Base-by-base conservation (phyloP, 2,329 filamentous ascomycete species). In the Nemania sp. region DNA sequence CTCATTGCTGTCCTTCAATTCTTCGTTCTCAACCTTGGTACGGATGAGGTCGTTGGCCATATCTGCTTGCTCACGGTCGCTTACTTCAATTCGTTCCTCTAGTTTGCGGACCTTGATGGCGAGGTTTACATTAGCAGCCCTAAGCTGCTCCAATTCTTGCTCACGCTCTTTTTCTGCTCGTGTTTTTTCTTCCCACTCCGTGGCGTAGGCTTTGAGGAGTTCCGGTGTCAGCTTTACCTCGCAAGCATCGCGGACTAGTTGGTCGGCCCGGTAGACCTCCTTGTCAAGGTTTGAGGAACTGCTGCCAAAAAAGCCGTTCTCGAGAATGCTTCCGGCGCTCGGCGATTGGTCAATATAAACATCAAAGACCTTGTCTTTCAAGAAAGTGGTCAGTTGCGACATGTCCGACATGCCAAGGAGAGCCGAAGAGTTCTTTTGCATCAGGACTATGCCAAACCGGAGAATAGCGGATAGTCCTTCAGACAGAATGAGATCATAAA, bases 251-350 rank as follows among this genome's bases (percentile, higher is more conserved):
- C 90, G 90, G 13, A 99, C 91, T 62, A 99, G 86, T 69, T 95
- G 87, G 74, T 99, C 95, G 15, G 95, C 95, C 51, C 93, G 88
- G 74, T 99, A 99, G 6, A 99, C 87, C 73, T 97, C 95, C 76
- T 97, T 97, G 73, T 99, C 95, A 12, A 92, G 84, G 67, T 87
- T 90, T n/a, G 88, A 88, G 35, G 91, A 92, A 21, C 92, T 94
- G 73, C 90, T 94, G 62, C 95, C 95, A 72, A 99, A 99, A 81
- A 99, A 99, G 13, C 95, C 95, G 45, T 92, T 96, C 75, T 99
- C 95, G 1, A 98, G 85, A 49, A 99, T 89, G 15, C 92, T 97
- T 52, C 88, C 92, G n/a, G 92, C 89, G 2, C 92, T 96, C 0
- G 95, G 95, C 7, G 92, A 86, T 69, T 92, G 90, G 76, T 99